Base-by-base conservation (phyloP, 345 rosid species). In the Hibiscus tridactylites region DNA sequence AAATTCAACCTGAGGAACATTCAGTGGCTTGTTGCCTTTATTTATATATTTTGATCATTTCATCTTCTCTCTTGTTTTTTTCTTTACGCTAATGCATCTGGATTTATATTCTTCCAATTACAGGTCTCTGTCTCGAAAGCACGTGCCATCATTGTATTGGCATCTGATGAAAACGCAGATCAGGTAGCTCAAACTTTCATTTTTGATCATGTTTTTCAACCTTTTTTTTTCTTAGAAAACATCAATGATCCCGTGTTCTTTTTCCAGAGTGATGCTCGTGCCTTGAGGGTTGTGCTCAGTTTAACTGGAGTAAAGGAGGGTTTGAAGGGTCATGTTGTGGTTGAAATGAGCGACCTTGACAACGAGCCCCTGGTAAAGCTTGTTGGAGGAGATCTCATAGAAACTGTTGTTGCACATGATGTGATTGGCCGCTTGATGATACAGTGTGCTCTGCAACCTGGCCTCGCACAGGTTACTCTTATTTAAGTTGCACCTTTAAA, bases 381-480 rank as follows among this genome's bases (percentile, higher is more conserved):
- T 85, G 98, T 93, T 75, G 97, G 98, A 77, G 98, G 93, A 77
- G 96, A 89, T 50, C 89, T 83, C 33, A 86, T 89, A 62, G 97
- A 93, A 88, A 91, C 98, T 37, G 93, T 91, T 77, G 98, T 87
- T 73, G 96, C 98, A 5, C 97, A 93, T 83, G 98, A 91, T 83
- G 98, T 93, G 81, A 93, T 93, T 61, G 97, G 96, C 19, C 93
- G 97, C 64, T 85, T 93, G 79, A 93, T 93, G 98, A 93, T 93
- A 73, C 98, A 93, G 72, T 89, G 97, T 73, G 96, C 98, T 76
- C 78, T 91, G 68, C 96, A 91, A 77, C 98, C 96, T 16, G 98
- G 98, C 16, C 92, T 93, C 63, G 98, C 98, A n/a, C 97, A 87
- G 90, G 93, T 91, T 80, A 65, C 21, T 15, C n/a, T 89, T 78